Evolutionary conservation across 2,329 filamentous ascomycete species (phyloP).

Genomic region (Claviceps cyperi): DNA sequence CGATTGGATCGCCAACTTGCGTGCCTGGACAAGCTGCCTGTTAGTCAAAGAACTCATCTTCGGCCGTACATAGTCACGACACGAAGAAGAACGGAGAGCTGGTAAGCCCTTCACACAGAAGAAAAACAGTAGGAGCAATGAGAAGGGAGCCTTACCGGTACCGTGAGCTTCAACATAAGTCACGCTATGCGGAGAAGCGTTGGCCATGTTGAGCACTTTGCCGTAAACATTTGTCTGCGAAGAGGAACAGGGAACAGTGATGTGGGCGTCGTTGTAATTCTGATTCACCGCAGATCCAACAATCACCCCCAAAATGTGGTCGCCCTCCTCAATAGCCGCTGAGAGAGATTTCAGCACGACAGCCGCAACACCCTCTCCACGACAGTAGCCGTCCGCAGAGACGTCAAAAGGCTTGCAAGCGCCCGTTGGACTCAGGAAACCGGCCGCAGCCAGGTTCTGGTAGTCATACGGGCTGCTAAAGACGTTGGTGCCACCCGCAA

Average conservation of each 20-base stretch:
- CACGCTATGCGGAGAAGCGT: not conserved
- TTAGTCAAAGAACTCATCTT: not conserved
- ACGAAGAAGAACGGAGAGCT: not conserved
- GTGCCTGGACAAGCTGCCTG: constrained; percentile 26
- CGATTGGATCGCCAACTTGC: constrained; percentile 67
- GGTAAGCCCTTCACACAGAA: too few relatives aligned
- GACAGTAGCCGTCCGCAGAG: constrained; percentile 64
- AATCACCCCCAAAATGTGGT: constrained; percentile 61
- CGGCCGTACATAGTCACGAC: not conserved
- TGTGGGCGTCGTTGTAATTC: constrained; percentile 67
- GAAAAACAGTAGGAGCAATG: not conserved
- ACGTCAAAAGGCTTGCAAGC: constrained; percentile 6
- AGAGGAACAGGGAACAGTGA: constrained; percentile 65
- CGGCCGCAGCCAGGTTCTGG: constrained; percentile 11
- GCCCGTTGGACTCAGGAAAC: constrained; percentile 27
- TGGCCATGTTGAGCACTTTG: not conserved
- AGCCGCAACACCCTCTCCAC: constrained; percentile 60
- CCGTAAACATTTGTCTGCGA: constrained; percentile 54
- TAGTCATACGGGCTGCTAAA: constrained; percentile 7
- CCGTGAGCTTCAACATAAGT: constrained; percentile 57
- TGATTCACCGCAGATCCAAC: constrained; percentile 66
- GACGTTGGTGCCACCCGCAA: constrained; percentile 50
- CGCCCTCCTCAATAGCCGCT: constrained; percentile 61
- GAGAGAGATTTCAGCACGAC: constrained; percentile 66
- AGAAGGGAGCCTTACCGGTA: constrained; percentile 37